Base-by-base conservation (phyloP, 257 asterid genomes). In the Penstemon eatonii region DNA sequence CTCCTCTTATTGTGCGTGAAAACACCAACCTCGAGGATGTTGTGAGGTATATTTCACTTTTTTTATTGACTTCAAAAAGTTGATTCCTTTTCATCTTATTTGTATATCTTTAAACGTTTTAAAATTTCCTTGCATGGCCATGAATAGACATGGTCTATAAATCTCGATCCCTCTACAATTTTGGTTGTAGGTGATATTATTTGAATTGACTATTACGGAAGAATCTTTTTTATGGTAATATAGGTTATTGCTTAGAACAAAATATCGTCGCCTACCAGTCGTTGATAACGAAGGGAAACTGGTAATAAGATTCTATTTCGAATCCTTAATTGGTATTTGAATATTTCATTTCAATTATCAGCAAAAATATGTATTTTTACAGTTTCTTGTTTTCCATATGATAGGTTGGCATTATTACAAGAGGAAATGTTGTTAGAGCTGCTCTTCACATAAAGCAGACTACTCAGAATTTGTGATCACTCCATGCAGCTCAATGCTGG, bases 341-440 rank as follows among this genome's bases (percentile, higher is more conserved):
- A 2, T 40, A 44, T 25, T 33, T 45, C 36, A 3, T 50, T 44
- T 15, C 63, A 52, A 51, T 6, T 63, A 43, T 55, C 33, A 67
- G 56, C 67, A 11, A 49, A 51, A 60, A 9, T 46, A 73, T 37
- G 55, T 41, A 45, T 62, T 72, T 69, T 76, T 25, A 70, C 39
- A 12, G 2, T 44, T 41, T 41, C 8, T 0, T 57, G 39, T 71
- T 65, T 68, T 4, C 64, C 53, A 45, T 68, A 10, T 71, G 66
- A 68, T 71, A 92, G 98, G 86, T 88, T 65, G 98, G 98, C 56
- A 85, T 92, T 45, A 79, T 92, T 61, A 90, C 98, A 11, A 81
- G 97, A 79, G 98, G 98, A 9, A 89, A 92, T 58, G 90, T 92
- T 40, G 91, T 92, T 39, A 85, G 92, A 75, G 98, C 91, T 33